These are phyloP conservation scores for Ceratorhiza oryzae-sativae DNA, from an alignment of 1,284 basidiomycete genomes.

Conservation along the genomic window DNA sequence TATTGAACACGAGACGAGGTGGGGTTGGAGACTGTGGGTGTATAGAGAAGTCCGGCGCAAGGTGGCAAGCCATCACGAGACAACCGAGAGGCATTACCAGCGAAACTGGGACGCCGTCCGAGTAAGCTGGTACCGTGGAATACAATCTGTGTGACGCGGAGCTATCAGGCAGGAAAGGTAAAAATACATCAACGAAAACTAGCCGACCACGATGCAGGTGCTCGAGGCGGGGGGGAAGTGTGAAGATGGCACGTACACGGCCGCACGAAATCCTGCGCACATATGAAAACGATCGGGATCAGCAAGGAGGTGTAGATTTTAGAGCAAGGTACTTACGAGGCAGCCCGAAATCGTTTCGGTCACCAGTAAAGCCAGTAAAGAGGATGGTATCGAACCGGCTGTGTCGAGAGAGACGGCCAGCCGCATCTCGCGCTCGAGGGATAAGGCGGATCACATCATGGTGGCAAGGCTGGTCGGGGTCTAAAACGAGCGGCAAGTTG, in stretches of 20 bases:
- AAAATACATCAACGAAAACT: conserved; percentile 6
- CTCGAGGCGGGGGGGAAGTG: not conserved
- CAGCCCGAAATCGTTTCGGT: too few species aligned
- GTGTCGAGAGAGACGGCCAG: not conserved
- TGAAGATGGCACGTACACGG: conserved; percentile 18
- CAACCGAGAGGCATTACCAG: not conserved
- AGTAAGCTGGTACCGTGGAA: not conserved
- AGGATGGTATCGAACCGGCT: conserved; percentile 10
- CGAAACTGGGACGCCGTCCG: too few species aligned
- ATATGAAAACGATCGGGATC: not conserved
- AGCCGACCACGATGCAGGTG: not conserved
- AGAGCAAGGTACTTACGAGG: too few species aligned
- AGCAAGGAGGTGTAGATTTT: not conserved
- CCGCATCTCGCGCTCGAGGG: not conserved
- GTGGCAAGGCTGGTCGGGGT: not conserved
- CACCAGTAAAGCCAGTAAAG: not conserved
- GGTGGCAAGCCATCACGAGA: not conserved
- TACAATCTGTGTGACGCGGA: not conserved
- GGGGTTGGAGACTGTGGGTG: too few species aligned
- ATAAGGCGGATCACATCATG: conserved; percentile 3
- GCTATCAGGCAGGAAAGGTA: not conserved
- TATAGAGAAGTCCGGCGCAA: not conserved
- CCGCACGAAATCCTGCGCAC: conserved; percentile 15
- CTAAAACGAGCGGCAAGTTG: not conserved
- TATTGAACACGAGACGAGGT: too few species aligned